Conservation (phyloP, 1,139 yeast genomes). For the Lodderomyces theae region DNA sequence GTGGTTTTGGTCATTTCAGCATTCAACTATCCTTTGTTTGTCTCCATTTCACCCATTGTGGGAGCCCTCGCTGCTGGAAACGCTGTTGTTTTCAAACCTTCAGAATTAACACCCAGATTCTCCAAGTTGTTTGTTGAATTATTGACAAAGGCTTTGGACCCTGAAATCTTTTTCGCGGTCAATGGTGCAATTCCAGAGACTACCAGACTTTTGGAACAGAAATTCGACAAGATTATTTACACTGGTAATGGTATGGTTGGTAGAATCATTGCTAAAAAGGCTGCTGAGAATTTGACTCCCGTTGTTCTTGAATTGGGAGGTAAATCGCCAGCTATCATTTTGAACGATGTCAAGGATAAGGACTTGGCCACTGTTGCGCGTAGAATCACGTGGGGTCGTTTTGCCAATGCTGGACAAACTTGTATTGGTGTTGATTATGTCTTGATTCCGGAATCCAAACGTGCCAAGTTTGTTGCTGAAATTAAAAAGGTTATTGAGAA, state of each 20-base stretch:
- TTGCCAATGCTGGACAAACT: slow-evolving; percentile 79
- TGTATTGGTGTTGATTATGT: slow-evolving; percentile 88
- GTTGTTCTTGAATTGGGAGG: slow-evolving; percentile 84
- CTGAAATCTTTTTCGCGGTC: slow-evolving; percentile 57
- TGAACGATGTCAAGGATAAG: slow-evolving; percentile 43
- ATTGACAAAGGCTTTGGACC: slow-evolving; percentile 51
- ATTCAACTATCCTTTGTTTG: slow-evolving; percentile 76
- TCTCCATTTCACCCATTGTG: slow-evolving; percentile 63
- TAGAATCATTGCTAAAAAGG: slow-evolving; percentile 69
- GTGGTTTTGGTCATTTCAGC: slow-evolving; percentile 75
- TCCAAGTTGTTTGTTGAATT: slow-evolving; percentile 54
- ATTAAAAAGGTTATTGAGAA: slow-evolving; percentile 38
- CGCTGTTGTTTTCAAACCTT: slow-evolving; percentile 73
- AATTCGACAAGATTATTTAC: slow-evolving; percentile 78
- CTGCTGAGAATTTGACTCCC: slow-evolving; percentile 83
- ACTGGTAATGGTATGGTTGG: slow-evolving; percentile 83
- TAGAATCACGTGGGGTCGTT: slow-evolving; percentile 77
- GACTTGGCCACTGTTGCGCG: slow-evolving; percentile 53
- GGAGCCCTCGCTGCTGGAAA: slow-evolving; percentile 93
- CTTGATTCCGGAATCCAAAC: slow-evolving; percentile 56
- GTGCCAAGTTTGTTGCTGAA: slow-evolving; percentile 47
- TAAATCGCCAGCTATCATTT: slow-evolving; percentile 76
- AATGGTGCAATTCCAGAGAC: slow-evolving; percentile 76
- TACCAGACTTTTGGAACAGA: slow-evolving; percentile 56
- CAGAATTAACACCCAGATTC: slow-evolving; percentile 69